Base-by-base conservation (phyloP, 805 yeast genomes). In the Schwanniomyces occidentalis region DNA sequence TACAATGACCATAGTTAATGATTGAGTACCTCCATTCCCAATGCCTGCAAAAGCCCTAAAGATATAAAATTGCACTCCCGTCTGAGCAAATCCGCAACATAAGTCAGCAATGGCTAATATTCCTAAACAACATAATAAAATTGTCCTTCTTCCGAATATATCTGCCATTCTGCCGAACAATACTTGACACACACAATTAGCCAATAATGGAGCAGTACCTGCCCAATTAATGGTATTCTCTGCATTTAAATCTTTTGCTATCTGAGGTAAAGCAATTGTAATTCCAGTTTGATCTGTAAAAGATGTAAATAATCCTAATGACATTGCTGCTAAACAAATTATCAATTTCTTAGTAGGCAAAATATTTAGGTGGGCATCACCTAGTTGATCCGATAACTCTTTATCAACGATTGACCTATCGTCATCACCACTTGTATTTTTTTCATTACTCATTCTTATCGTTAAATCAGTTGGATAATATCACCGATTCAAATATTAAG, bases 21-120 rank as follows among this genome's bases (percentile, higher is more conserved):
- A 67, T 9, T 68, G 65, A 3, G 72, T 63, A 1, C 80, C 82
- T 2, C 82, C 82, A 30, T 66, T 60, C 4, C 80, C 83, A 18
- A 78, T 62, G 16, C 83, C 82, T 10, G 78, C 71, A 34, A 76
- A 55, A 0, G 78, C 79, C 34, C 82, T 57, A 44, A 73, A 75
- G 2, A 77, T 60, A 45, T 55, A 77, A 25, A 77, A 63, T 44
- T 75, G 75, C 1, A 69, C 55, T 3, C 74, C 69, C 2, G 71
- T 71, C 36, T 61, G 61, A n/a, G 74, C 72, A 44, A 75, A 67
- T 5, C 76, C 78, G 48, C 79, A 70, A 4, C 72, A 74, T 19
- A 77, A 46, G 41, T 76, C 78, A 14, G 71, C 65, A 6, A 69
- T 32, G 3, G 64, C 61, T 8, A 76, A 52, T 2, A 74, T 55